A percentile compares a stretch with the other conserved stretches of the same genome.
phyloP scores from a whole-genome alignment of 1,284 basidiomycete genomes.

The Tylopilus microsporus region DNA sequence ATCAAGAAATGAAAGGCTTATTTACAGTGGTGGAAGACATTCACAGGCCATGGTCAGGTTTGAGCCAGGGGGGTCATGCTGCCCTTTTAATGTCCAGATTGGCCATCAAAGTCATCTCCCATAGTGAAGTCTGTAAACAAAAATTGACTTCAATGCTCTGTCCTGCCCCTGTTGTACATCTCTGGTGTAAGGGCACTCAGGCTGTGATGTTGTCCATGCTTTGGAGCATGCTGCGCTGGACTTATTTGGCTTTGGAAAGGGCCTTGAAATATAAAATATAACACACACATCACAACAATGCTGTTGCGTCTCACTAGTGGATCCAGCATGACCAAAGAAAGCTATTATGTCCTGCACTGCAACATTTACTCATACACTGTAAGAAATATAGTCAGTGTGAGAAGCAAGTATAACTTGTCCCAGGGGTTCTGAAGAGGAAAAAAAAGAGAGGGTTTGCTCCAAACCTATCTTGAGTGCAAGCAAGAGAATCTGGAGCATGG shows the following conservation, averaged over 20 bases:
- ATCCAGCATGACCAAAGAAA: too few species aligned
- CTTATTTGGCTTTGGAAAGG: conserved; percentile 23
- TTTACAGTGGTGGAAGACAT: conserved; percentile 1
- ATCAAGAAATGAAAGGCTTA: conserved; percentile 6
- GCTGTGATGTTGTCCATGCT: neutral
- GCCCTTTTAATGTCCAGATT: conserved; percentile 10
- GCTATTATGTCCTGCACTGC: too few species aligned
- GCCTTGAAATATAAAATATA: conserved; percentile 28
- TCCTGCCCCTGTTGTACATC: neutral
- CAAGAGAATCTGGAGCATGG: too few species aligned
- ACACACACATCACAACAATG: conserved; percentile 31
- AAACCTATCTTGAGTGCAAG: too few species aligned
- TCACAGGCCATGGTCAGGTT: conserved; percentile 14
- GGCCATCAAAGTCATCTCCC: conserved; percentile 8
- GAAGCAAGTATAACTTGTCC: too few species aligned
- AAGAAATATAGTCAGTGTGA: too few species aligned
- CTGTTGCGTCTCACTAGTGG: conserved; percentile 4
- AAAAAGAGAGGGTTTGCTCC: too few species aligned
- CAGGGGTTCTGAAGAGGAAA: too few species aligned
- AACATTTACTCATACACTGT: too few species aligned
- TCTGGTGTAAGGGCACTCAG: too few species aligned
- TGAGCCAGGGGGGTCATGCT: conserved; percentile 5
- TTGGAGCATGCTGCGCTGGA: neutral
- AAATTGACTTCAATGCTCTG: neutral
- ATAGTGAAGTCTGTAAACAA: conserved; percentile 3